These are phyloP conservation scores for Penicillium sp. DNA, from an alignment of 2,329 filamentous ascomycete genomes.

Conservation along the genomic window DNA sequence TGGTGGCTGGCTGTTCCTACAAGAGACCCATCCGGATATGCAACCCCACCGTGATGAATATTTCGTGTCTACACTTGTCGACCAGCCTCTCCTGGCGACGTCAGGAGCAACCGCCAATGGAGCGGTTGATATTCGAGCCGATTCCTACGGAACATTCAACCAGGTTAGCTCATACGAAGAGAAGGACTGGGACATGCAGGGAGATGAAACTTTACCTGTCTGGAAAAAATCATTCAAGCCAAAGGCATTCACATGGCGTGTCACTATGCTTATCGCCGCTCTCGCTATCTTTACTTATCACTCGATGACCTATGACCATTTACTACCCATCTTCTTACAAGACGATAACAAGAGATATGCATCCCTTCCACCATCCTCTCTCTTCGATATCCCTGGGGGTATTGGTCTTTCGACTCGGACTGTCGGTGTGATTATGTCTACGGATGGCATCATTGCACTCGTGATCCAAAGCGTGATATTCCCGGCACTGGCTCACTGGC, in stretches of 20 bases:
- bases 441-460: constrained; percentile 70
- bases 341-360: constrained; percentile 52
- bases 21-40: constrained; percentile 88
- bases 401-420: constrained; percentile 65
- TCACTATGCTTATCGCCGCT: constrained; percentile 75
- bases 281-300: constrained; percentile 91
- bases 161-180: constrained; percentile 55
- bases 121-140: constrained; percentile 70
- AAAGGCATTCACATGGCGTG: constrained; percentile 60
- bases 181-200: constrained; percentile 52
- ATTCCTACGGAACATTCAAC: constrained; percentile 75
- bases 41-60: constrained; percentile 51
- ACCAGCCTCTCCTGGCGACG: constrained; percentile 73
- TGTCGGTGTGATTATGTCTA: constrained; percentile 66
- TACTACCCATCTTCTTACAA: constrained; percentile 90
- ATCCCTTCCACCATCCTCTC: constrained; percentile 33
- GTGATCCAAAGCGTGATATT: constrained; percentile 72
- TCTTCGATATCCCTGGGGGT: constrained; percentile 62
- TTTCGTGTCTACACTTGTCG: constrained; percentile 50
- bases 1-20: constrained; percentile 74
- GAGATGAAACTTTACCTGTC: constrained; percentile 46
- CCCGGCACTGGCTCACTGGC: constrained; percentile 60
- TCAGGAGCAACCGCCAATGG: constrained; percentile 72
- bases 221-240: constrained; percentile 40
- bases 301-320: constrained; percentile 90